Conservation (phyloP, 2,329 filamentous ascomycete genomes). For the Hypoxylon sp. region DNA sequence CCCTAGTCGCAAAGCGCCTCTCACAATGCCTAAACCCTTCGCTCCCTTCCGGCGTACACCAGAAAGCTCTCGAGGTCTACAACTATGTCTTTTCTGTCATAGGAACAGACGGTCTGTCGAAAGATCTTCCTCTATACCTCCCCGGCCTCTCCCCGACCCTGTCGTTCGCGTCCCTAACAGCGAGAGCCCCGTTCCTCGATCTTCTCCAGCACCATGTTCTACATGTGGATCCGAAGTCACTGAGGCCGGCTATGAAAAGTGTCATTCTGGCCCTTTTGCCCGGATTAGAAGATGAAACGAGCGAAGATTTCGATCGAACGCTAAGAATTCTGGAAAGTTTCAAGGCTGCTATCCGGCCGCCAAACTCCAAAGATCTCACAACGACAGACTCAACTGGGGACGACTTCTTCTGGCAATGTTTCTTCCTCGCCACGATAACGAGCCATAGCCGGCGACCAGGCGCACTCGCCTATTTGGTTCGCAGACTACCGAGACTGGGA, state of each 20-base stretch:
- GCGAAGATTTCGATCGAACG: slow-evolving; percentile 95
- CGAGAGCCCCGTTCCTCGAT: slow-evolving; percentile 85
- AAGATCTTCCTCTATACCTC: slow-evolving; percentile 87
- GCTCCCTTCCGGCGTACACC: slow-evolving; percentile 94
- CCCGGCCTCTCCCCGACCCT: slow-evolving; percentile 90
- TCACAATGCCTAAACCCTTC: slow-evolving; percentile 95
- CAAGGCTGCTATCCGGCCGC: slow-evolving; percentile 73
- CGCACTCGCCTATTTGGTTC: slow-evolving; percentile 85
- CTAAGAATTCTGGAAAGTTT: slow-evolving; percentile 82
- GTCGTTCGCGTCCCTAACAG: slow-evolving; percentile 93
- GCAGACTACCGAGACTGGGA: slow-evolving; percentile 80
- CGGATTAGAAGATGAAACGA: slow-evolving; percentile 93
- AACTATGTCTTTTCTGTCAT: slow-evolving; percentile 88
- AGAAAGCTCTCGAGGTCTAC: slow-evolving; percentile 96
- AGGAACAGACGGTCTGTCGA: slow-evolving; percentile 81
- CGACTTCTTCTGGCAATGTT: slow-evolving; percentile 97
- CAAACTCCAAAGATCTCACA: slow-evolving; percentile 62
- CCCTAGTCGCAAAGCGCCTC: slow-evolving; percentile 86
- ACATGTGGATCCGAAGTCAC: slow-evolving; percentile 73
- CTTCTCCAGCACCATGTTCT: slow-evolving; percentile 86
- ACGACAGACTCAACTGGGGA: slow-evolving; percentile 71
- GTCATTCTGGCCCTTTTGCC: slow-evolving; percentile 90
- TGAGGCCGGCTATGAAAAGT: slow-evolving; percentile 90
- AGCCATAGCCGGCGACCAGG: slow-evolving; percentile 86
- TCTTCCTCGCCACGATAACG: slow-evolving; percentile 93